Evolutionary conservation across 257 asterid species (phyloP).

Genomic region (Marsdenia floribunda): DNA sequence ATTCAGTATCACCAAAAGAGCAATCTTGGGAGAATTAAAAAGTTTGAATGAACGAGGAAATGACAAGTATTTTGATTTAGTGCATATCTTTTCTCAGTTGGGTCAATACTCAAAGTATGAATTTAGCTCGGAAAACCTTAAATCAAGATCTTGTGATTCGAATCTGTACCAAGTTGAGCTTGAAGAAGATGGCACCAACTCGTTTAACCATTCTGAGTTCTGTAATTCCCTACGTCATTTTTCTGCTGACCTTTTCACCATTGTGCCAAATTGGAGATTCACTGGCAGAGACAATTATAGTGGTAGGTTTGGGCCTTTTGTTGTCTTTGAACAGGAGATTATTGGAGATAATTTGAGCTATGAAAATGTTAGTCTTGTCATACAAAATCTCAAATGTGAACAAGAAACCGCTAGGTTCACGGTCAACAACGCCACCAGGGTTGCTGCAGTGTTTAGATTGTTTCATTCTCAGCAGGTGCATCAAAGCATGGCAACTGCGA

Average conservation of each 20-base stretch:
- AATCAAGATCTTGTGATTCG: slow-evolving; percentile 7
- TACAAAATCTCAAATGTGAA: slow-evolving; percentile 15
- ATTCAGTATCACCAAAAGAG: slow-evolving; percentile 7
- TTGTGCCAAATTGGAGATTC: slow-evolving; percentile 11
- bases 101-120: slow-evolving; percentile 7
- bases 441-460: slow-evolving; percentile 16
- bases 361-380: slow-evolving; percentile 7
- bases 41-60: slow-evolving; percentile 14
- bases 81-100: slow-evolving; percentile 14
- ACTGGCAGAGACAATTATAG: background rate
- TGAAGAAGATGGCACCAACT: slow-evolving; percentile 12
- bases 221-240: background rate
- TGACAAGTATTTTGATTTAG: slow-evolving; percentile 8
- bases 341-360: no score
- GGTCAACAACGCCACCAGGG: background rate
- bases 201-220: slow-evolving; percentile 8
- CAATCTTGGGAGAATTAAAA: slow-evolving; percentile 21
- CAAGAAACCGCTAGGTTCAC: background rate
- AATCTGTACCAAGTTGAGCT: background rate
- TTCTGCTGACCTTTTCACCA: background rate
- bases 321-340: no score
- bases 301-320: no score
- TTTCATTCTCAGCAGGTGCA: slow-evolving; percentile 5
- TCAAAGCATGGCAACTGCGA: slow-evolving; percentile 2
- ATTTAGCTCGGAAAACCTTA: slow-evolving; percentile 11